Conservation (phyloP, 495 filamentous ascomycete species). For the Aspergillus sparsus region DNA sequence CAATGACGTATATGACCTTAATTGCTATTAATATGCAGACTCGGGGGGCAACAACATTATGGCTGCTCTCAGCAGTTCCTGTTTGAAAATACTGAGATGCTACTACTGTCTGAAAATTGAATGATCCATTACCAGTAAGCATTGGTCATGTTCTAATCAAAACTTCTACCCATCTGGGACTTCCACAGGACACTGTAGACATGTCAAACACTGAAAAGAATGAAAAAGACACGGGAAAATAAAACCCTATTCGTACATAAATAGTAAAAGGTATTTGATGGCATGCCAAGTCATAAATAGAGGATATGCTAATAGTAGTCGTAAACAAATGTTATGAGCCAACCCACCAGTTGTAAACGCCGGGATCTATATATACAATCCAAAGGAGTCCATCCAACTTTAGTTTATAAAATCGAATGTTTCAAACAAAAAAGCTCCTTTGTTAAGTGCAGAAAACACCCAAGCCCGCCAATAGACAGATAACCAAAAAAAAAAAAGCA, state of each 20-base stretch:
- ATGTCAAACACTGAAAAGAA: neutral
- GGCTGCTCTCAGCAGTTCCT: too few species aligned
- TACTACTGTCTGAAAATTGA: too few species aligned
- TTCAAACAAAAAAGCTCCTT: neutral
- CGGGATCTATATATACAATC: slow-evolving; percentile 14
- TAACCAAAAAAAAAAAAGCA: neutral
- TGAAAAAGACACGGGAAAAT: neutral
- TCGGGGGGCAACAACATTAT: too few species aligned
- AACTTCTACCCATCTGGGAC: too few species aligned
- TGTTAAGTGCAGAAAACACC: neutral
- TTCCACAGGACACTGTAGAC: too few species aligned
- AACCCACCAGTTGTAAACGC: slow-evolving; percentile 9
- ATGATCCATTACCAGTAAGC: too few species aligned
- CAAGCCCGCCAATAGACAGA: neutral
- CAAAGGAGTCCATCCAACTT: neutral
- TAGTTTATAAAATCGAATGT: neutral
- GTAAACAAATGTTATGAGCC: neutral
- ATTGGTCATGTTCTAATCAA: too few species aligned
- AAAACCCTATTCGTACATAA: slow-evolving; percentile 1
- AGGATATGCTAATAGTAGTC: slow-evolving; percentile 8
- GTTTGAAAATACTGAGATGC: too few species aligned
- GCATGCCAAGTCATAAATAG: slow-evolving; percentile 7
- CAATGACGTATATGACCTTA: too few species aligned
- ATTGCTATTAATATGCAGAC: too few species aligned
- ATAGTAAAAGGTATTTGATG: neutral